Evolutionary conservation across 2,329 filamentous ascomycete genomes (phyloP), one percentile per base, ranked within the genome.

Genomic region (Leptographium lundbergii): DNA sequence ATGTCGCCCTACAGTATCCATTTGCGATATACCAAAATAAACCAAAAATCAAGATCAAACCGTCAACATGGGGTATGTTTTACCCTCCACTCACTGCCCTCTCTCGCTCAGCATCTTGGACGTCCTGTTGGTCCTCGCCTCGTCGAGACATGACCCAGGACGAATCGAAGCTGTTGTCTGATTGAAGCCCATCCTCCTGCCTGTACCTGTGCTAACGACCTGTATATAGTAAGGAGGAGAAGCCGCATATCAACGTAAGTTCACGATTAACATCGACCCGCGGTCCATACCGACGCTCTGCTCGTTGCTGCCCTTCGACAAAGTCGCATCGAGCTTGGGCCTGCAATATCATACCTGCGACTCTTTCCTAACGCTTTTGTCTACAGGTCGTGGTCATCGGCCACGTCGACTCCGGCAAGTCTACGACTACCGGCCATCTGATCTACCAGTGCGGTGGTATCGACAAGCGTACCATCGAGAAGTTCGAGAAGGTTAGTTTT

Each of bases 361-460:
- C 61, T 62, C 65, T 68, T 36, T 51, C 47, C 60, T 55, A 25
- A 50, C 47, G 6, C 34, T 17, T 13, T 39, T 17, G 10, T 39
- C 36, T 22, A 32, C 14, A 58, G 57, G 57, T 71, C 64, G 67
- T 70, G 67, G 70, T 72, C 64, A 70, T 72, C 66, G 67, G 91
- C 84, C 92, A 96, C 87, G 91, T 96, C 89, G 91, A 96, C 81
- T 95, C 91, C 78, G 92, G 91, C 82, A 96, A 96, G 87, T 96
- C 91, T 70, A 96, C 91, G 77, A 96, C 91, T 78, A 88, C 78
- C 71, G 85, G 86, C 78, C 86, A 92, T 84, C 87, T 99, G 86
- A 97, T 99, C 89, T 97, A 97, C 91, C 92, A 99, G 88, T 97
- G 94, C 85, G 94, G 94, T 88, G 94, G 94, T 90, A 99, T 97